These are phyloP conservation scores for Sclerotinia borealis DNA, from an alignment of 2,329 filamentous ascomycete genomes.

Conservation along the genomic window DNA sequence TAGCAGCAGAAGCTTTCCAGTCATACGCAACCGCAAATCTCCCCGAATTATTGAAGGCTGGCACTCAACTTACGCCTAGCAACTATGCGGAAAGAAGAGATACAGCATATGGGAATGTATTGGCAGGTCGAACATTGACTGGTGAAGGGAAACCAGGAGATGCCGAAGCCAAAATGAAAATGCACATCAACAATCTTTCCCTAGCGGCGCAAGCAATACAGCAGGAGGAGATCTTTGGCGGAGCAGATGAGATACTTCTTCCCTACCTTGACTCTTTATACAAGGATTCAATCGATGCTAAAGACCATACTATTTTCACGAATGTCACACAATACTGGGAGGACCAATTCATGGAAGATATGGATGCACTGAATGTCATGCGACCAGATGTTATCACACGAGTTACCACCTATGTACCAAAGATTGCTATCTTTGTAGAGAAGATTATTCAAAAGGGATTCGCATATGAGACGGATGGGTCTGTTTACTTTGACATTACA, in stretches of 20 bases:
- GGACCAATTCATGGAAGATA: slow-evolving; percentile 79
- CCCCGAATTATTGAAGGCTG: slow-evolving; percentile 42
- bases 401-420: slow-evolving; percentile 86
- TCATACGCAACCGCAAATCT: slow-evolving; percentile 51
- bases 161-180: slow-evolving; percentile 64
- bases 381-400: slow-evolving; percentile 76
- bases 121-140: slow-evolving; percentile 49
- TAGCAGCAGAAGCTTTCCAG: slow-evolving; percentile 48
- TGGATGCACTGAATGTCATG: slow-evolving; percentile 79
- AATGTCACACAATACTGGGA: slow-evolving; percentile 83
- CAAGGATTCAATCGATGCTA: slow-evolving; percentile 55
- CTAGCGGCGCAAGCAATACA: slow-evolving; percentile 44
- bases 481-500: slow-evolving; percentile 31
- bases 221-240: slow-evolving; percentile 45
- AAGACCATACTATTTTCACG: slow-evolving; percentile 71
- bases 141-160: slow-evolving; percentile 52
- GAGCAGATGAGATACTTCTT: slow-evolving; percentile 62
- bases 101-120: slow-evolving; percentile 46
- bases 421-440: slow-evolving; percentile 82
- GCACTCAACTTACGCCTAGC: slow-evolving; percentile 40
- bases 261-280: slow-evolving; percentile 73
- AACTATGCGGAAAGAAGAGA: slow-evolving; percentile 48
- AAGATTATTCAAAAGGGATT: slow-evolving; percentile 72
- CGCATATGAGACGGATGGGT: slow-evolving; percentile 75
- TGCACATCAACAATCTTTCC: slow-evolving; percentile 52